Conservation (phyloP, 441 rosid genomes). For the Bocquillonia castaneifolia region DNA sequence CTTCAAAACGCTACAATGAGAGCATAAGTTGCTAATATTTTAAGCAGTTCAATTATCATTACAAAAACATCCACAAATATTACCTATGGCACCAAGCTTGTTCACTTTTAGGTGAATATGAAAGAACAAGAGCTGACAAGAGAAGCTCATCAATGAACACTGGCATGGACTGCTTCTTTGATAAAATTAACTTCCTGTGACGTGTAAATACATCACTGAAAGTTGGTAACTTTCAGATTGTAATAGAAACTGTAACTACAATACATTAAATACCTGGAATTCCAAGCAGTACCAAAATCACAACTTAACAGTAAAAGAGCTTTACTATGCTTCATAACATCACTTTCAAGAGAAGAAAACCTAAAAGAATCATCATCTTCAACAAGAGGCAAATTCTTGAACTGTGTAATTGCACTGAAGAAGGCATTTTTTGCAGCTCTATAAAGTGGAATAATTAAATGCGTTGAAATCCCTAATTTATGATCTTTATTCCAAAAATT, state of each 20-base stretch:
- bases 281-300: constrained; percentile 90
- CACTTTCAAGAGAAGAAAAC: constrained; percentile 33
- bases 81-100: constrained; percentile 95
- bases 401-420: constrained; percentile 35
- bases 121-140: constrained; percentile 72
- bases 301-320: constrained; percentile 71
- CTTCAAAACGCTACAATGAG: not conserved
- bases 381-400: too few relatives aligned
- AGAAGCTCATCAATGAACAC: constrained; percentile 62
- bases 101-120: constrained; percentile 82
- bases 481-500: constrained; percentile 68
- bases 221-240: not conserved
- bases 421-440: constrained; percentile 54
- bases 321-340: constrained; percentile 71
- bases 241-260: not conserved
- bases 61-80: not conserved
- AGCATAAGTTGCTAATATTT: not conserved
- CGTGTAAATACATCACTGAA: too few relatives aligned
- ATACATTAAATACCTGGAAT: constrained; percentile 51
- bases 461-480: constrained; percentile 72
- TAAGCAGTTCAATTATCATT: too few relatives aligned
- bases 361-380: too few relatives aligned
- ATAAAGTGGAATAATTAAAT: constrained; percentile 52
- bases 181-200: constrained; percentile 69
- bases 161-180: constrained; percentile 40